phyloP scores from a whole-genome alignment of 495 filamentous ascomycete species.

The Penicillium paradoxum region DNA sequence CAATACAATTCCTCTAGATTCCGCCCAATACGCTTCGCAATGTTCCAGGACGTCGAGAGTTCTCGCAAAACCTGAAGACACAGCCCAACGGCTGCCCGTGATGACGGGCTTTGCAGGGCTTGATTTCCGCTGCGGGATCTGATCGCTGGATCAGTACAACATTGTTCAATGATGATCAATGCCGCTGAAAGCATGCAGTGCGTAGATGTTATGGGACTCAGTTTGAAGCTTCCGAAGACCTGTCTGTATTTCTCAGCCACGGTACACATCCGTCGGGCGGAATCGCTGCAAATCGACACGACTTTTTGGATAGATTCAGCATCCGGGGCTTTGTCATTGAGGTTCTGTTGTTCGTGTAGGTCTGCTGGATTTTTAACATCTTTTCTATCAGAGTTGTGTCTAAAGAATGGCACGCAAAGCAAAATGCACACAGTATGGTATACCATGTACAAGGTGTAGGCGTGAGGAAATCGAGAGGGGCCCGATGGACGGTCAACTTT shows the following conservation, averaged over 20 bases:
- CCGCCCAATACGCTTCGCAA: slow-evolving; percentile 21
- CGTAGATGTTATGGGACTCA: slow-evolving; percentile 27
- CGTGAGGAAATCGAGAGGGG: slow-evolving; percentile 20
- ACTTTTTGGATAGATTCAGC: slow-evolving; percentile 6
- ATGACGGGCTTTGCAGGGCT: background rate
- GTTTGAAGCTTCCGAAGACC: slow-evolving; percentile 26
- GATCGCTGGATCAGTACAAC: background rate
- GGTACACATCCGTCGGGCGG: slow-evolving; percentile 17
- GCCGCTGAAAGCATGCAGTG: slow-evolving; percentile 27
- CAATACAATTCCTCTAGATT: slow-evolving; percentile 23
- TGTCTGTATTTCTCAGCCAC: slow-evolving; percentile 27
- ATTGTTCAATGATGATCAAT: slow-evolving; percentile 22
- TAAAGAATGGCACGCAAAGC: slow-evolving; percentile 23
- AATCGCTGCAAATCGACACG: slow-evolving; percentile 10
- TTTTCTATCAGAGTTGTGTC: background rate
- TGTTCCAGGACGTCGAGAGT: slow-evolving; percentile 25
- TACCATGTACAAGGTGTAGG: slow-evolving; percentile 27
- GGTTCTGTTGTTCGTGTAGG: background rate
- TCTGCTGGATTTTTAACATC: background rate
- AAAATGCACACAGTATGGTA: slow-evolving; percentile 25
- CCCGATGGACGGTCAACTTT: slow-evolving; percentile 14
- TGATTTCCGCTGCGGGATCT: background rate
- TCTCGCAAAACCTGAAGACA: slow-evolving; percentile 19
- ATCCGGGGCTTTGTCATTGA: background rate
- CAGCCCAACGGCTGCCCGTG: slow-evolving; percentile 14